Evolutionary conservation across 805 yeast species (phyloP), one percentile per base, ranked within the genome.

Genomic region (Metschnikowia picachoensis): DNA sequence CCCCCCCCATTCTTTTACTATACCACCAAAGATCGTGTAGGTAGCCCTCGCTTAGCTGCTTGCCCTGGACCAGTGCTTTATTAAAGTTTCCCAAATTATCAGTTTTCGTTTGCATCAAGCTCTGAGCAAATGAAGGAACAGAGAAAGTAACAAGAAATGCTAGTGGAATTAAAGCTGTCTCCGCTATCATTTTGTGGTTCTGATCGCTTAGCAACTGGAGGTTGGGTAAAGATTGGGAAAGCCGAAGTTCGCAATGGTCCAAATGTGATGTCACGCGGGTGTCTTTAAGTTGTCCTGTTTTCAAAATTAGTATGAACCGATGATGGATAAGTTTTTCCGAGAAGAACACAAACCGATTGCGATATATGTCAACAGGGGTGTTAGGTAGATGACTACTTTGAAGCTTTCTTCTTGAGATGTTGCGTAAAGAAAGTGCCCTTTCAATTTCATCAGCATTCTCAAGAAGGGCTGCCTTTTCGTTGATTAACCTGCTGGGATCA

Each of bases 1-100:
- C 58, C 53, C 57, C 58, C 58, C 53, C 57, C 57, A 55, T 10
- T 47, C n/a, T 47, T 14, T 40, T 39, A 8, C 52, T 41, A n/a
- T 45, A 44, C n/a, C 20, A 17, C 20, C 39, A 34, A 34, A 55
- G 47, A 32, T 50, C 56, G n/a, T 27, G 27, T 20, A 47, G 32
- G 31, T 43, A 51, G 1, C 35, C 45, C 3, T 47, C 35, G 15
- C 40, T 41, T 2, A 53, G 39, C 8, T 35, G 37, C 10, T 27
- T 34, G 2, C 44, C 25, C 36, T 44, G 46, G n/a, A 28, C 44
- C 13, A 31, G 36, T 11, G 39, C 28, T 8, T 42, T 47, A 9
- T 38, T n/a, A 2, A 30, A 17, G 2, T 20, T 30, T 9, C 14
- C 35, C 14, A 13, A 15, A 4, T 17, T 30, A 30, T 35, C 40